Base-by-base conservation (phyloP, 1,139 yeast species). In the Taphrina flavorubra region DNA sequence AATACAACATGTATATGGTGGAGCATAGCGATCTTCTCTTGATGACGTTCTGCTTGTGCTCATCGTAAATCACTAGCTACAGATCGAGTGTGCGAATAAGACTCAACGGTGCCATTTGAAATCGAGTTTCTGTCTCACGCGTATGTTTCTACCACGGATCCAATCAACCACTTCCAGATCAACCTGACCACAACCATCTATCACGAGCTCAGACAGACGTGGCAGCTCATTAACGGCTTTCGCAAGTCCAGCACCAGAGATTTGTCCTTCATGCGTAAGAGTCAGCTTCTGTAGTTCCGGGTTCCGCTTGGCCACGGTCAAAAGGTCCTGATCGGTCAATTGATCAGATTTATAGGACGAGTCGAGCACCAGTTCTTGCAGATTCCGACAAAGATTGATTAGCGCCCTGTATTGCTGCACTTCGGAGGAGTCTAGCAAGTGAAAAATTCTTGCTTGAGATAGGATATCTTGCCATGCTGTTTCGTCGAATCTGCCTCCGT, bases 101-200 rank as follows among this genome's bases (percentile, higher is more conserved):
- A 25, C 31, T 1, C 31, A 25, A 25, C 31, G 31, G 31, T 25
- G 31, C 31, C 1, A 25, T 25, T 25, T 1, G 31, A 25, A 25
- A 25, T 25, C 31, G 31, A 44, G 47, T 44, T 20, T 49, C 53
- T 49, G 53, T n/a, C 42, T 53, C 25, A 53, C n/a, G 2, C 58
- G 58, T 11, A 53, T 16, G 13, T 31, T 47, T 20, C 18, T 20
- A 14, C 18, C 20, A 14, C 62, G 51, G 18, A 58, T 58, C 62
- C 62, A 58, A 0, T 16, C 14, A 1, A 44, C 62, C 5, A 58
- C 53, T n/a, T 58, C 62, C 6, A 1, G 20, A 18, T 46, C 62
- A 36, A 58, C 31, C 40, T 58, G 62, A 58, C 25, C 53, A 58
- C 62, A 58, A 7, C 44, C 62, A 42, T 31, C 62, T 7, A 58